Base-by-base conservation (phyloP, 768 basidiomycete species). In the Lentinula raphanica region DNA sequence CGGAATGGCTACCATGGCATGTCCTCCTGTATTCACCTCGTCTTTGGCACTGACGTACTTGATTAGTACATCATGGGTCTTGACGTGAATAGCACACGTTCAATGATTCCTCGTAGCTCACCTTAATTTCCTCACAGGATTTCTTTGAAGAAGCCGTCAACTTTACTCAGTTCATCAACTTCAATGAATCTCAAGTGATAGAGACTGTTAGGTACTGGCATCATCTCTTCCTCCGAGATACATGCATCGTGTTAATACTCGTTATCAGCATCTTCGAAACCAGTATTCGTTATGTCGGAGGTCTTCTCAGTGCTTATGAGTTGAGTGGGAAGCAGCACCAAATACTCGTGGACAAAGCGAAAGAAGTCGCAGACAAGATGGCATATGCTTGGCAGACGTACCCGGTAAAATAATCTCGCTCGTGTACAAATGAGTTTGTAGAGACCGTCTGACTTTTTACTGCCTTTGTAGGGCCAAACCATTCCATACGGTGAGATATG, bases 231-330 rank as follows among this genome's bases (percentile, higher is more conserved):
- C 36, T 19, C 9, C 5, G 5, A 54, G 32, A 35, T 9, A 45
- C 25, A 21, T 3, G n/a, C 21, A 53, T 28, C 23, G 0, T 9
- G 21, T 39, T 35, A 17, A n/a, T n/a, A 32, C 21, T 35, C 13
- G 7, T 27, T 50, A 1, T 3, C 58, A 77, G 76, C 60, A 61
- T 82, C n/a, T 83, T 83, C 64, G 82, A 83, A 65, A 79, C 80
- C 3, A 81, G 77, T 4, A 83, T 83, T 61, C 82, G 81, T 48
- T 79, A 76, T 45, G 66, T 83, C n/a, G 82, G 72, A 1, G 78
- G 77, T 3, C 64, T 80, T 11, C 64, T 83, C 29, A 76, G 72
- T 53, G 74, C 79, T 5, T 82, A 78, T 59, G 79, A 83, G 59
- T 74, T 83, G 39, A 80, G 77, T 55, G 79, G 75, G 6, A 49